A percentile compares a stretch with the other conserved stretches of the same genome.
phyloP scores from a whole-genome alignment of 345 rosid species.

The Lumnitzera littorea region DNA sequence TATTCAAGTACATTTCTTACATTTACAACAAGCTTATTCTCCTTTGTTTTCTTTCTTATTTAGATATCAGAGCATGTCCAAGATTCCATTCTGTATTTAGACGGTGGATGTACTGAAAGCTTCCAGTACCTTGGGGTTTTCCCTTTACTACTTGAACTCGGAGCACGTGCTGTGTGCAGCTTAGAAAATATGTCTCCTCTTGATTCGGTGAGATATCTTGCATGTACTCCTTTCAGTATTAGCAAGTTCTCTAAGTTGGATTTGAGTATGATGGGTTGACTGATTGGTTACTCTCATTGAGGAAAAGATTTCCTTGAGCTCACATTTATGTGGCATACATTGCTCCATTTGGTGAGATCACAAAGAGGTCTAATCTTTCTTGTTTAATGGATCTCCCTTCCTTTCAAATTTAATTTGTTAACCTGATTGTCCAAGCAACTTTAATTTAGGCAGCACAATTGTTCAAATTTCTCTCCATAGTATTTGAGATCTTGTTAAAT shows the following conservation, averaged over 20 bases:
- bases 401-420: too few relatives aligned
- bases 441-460: too few relatives aligned
- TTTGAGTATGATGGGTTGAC: neutral
- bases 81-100: slow-evolving; percentile 66
- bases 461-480: too few relatives aligned
- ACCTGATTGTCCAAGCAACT: too few relatives aligned
- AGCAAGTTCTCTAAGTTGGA: neutral
- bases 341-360: too few relatives aligned
- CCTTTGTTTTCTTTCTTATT: slow-evolving; percentile 4
- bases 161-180: slow-evolving; percentile 69
- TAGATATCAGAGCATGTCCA: slow-evolving; percentile 67
- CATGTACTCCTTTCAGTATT: neutral
- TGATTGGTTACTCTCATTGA: neutral
- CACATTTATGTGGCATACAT: too few relatives aligned
- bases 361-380: too few relatives aligned
- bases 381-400: too few relatives aligned
- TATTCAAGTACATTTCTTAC: neutral
- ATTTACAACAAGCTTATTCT: neutral
- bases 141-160: slow-evolving; percentile 64
- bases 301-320: too few relatives aligned
- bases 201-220: slow-evolving; percentile 49
- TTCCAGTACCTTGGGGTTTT: slow-evolving; percentile 84
- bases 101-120: slow-evolving; percentile 93
- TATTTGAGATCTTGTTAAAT: too few relatives aligned
- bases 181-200: slow-evolving; percentile 73